Base-by-base conservation (phyloP, 352 stramenopile genomes). In the Globisporangium sylvaticum region DNA sequence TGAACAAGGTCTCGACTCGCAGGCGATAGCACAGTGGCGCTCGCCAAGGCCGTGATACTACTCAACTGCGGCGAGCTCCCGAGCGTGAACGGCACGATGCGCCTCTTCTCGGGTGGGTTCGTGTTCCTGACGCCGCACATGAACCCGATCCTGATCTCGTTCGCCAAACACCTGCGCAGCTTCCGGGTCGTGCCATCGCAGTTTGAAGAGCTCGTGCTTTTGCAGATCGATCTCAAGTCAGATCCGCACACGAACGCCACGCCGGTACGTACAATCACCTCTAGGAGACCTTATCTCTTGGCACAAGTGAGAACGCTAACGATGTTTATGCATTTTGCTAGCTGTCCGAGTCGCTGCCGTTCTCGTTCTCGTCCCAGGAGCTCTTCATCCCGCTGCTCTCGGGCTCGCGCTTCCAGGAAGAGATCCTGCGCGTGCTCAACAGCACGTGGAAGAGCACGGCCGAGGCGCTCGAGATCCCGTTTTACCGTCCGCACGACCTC, bases 161-260 rank as follows among this genome's bases (percentile, higher is more conserved):
- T 94, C 54, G 73, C 78, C 24, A 83, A 74, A 31, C 77, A 83
- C 62, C 79, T 90, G 15, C 60, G 60, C 42, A 82, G 78, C 27
- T 79, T 91, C 37, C 73, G 67, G 0, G 68, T 94, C 18, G 14
- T 90, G 0, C 65, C 80, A 6, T 88, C 84, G 8, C 48, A 71
- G 7, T 74, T 81, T 31, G 86, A 94, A 62, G 79, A 92, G 42
- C 72, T 94, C n/a, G 68, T 91, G 9, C 62, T 94, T 20, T 46
- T 94, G 15, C 75, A 80, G 34, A 55, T 94, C 27, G 75, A 80
- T 2, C 64, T 94, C 22, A 87, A 83, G 39, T 10, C 56, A 25
- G 67, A 86, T 52, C 32, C 24, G 0, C 32, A 62, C n/a, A 76
- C 31, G n/a, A 32, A 37, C 14, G 60, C 27, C 8, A 83, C 64